A percentile compares a stretch with the other conserved stretches of the same genome.
phyloP scores from a whole-genome alignment of 2,329 filamentous ascomycete genomes.

The Mollisia scopiformis region DNA sequence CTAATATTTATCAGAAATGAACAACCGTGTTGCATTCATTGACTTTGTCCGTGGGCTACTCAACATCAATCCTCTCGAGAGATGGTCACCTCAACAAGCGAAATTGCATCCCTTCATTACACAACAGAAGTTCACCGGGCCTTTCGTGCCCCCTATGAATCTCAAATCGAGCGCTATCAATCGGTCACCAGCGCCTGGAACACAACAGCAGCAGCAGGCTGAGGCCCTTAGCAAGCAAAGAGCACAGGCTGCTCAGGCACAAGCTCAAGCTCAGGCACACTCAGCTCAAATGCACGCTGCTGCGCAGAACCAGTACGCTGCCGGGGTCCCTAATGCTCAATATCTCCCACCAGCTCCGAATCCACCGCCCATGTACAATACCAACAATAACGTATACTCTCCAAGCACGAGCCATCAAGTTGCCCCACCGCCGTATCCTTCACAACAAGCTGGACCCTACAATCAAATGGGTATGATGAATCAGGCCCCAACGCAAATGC shows the following conservation, averaged over 20 bases:
- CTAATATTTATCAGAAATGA: conserved; percentile 74
- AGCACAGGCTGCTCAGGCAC: conserved; percentile 69
- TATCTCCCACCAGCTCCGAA: conserved; percentile 45
- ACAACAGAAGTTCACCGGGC: conserved; percentile 94
- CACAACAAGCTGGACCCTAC: conserved; percentile 69
- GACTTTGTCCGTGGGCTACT: conserved; percentile 94
- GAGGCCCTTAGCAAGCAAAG: conserved; percentile 93
- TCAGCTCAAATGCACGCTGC: conserved; percentile 45
- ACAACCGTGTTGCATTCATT: conserved; percentile 95
- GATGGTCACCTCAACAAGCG: conserved; percentile 97
- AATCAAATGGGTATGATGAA: conserved; percentile 71
- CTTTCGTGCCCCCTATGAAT: conserved; percentile 97
- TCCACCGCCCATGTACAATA: conserved; percentile 75
- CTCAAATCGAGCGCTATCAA: conserved; percentile 84
- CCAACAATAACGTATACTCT: conserved; percentile 82
- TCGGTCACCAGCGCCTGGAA: conserved; percentile 87
- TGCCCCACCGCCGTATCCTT: conserved; percentile 78
- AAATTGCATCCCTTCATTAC: conserved; percentile 98
- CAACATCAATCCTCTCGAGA: conserved; percentile 92
- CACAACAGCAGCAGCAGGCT: conserved; percentile 93
- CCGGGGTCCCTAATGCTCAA: conserved; percentile 48
- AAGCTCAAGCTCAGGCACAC: conserved; percentile 56
- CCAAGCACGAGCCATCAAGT: conserved; percentile 54
- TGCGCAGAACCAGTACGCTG: conserved; percentile 67
- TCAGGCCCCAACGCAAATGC: conserved; percentile 67